Evolutionary conservation across 2,329 filamentous ascomycete species (phyloP).

Genomic region (Pseudogymnoascus sp.): DNA sequence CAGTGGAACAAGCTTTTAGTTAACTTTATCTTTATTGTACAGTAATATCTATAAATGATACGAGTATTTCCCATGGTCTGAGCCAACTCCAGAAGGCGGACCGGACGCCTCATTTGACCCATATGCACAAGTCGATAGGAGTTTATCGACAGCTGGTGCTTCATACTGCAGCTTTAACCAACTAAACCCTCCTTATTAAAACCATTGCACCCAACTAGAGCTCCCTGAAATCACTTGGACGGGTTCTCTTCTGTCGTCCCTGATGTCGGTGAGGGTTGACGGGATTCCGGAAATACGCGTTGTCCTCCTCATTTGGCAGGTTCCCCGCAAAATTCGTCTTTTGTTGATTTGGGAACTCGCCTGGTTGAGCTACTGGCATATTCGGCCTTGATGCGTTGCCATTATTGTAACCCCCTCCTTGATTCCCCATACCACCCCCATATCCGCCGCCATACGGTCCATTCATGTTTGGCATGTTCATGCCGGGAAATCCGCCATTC

Average conservation of each 20-base stretch:
- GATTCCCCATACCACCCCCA: slow-evolving; percentile 28
- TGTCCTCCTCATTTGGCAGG: slow-evolving; percentile 62
- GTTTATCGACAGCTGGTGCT: slow-evolving; percentile 9
- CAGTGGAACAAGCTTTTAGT: not conserved
- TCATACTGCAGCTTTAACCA: slow-evolving; percentile 3
- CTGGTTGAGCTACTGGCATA: slow-evolving; percentile 18
- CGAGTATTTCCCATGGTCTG: not conserved
- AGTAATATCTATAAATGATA: slow-evolving; percentile 2
- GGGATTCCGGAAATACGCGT: slow-evolving; percentile 90
- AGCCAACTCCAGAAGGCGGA: not conserved
- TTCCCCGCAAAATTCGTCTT: slow-evolving; percentile 38
- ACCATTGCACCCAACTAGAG: slow-evolving; percentile 38
- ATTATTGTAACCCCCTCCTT: slow-evolving; percentile 17
- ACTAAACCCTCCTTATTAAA: not conserved
- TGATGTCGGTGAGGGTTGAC: slow-evolving; percentile 90
- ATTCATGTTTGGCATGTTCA: slow-evolving; percentile 29
- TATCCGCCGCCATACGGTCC: slow-evolving; percentile 30
- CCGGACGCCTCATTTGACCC: slow-evolving; percentile 3
- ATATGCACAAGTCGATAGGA: not conserved
- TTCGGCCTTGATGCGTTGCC: slow-evolving; percentile 20
- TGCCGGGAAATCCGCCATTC: slow-evolving; percentile 22
- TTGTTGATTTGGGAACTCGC: slow-evolving; percentile 48
- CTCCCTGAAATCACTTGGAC: slow-evolving; percentile 87
- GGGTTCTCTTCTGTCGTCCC: slow-evolving; percentile 66
- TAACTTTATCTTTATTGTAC: not conserved